Percentiles rank a stretch among this genome's conserved stretches.
Evolutionary conservation across 345 rosid species (phyloP).

Genomic region (Cardamine occulta): DNA sequence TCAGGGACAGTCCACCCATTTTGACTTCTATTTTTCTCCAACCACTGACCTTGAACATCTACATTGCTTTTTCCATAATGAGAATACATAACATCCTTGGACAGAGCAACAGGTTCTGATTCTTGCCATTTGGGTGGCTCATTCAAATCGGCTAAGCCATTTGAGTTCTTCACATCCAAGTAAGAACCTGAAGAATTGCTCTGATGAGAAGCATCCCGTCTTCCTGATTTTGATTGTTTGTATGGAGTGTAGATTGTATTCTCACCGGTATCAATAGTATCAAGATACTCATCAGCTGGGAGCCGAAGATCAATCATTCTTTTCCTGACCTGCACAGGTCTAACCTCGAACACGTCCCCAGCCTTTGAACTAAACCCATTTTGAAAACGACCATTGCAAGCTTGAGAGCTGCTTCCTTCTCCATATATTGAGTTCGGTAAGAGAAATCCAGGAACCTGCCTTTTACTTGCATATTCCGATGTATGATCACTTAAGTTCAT

Average conservation of each 20-base stretch:
- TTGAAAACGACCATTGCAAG: slow-evolving; percentile 33
- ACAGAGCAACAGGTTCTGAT: slow-evolving; percentile 40
- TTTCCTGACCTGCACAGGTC: slow-evolving; percentile 44
- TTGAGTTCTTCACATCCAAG: slow-evolving; percentile 38
- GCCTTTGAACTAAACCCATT: slow-evolving; percentile 39
- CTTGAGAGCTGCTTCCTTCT: slow-evolving; percentile 44
- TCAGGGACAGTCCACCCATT: slow-evolving; percentile 42
- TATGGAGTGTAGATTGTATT: slow-evolving; percentile 1
- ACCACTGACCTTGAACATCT: slow-evolving; percentile 38
- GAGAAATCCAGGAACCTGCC: slow-evolving; percentile 61
- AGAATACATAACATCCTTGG: slow-evolving; percentile 47
- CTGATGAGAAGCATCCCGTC: slow-evolving; percentile 21
- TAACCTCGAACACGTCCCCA: slow-evolving; percentile 40
- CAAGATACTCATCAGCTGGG: slow-evolving; percentile 55
- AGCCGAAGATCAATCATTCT: slow-evolving; percentile 60
- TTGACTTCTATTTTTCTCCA: slow-evolving; percentile 46
- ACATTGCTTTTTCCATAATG: slow-evolving; percentile 47
- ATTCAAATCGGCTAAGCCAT: slow-evolving; percentile 53
- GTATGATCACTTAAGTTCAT: slow-evolving; percentile 35
- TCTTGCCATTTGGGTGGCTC: slow-evolving; percentile 54
- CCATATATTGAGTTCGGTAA: slow-evolving; percentile 50
- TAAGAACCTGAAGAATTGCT: slow-evolving; percentile 45
- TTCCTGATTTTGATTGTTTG: slow-evolving; percentile 41
- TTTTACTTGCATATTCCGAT: slow-evolving; percentile 48
- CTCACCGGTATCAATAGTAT: slow-evolving; percentile 23